A percentile compares a stretch with the other conserved stretches of the same genome.
phyloP scores from a whole-genome alignment of 108 stramenopile genomes.

The Thalassiosira profunda region DNA sequence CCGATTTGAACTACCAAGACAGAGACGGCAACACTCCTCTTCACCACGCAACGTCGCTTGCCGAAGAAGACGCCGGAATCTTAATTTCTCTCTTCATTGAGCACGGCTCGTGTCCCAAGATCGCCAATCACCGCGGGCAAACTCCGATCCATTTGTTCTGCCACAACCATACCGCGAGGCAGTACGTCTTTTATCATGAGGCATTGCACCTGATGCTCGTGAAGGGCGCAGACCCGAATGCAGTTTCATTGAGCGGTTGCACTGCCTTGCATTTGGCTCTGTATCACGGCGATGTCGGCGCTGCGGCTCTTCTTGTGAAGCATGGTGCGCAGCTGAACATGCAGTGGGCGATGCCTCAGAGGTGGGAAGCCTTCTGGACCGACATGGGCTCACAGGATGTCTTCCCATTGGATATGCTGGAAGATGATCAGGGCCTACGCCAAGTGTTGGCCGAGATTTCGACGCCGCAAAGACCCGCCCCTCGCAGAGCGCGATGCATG shows the following conservation, averaged over 20 bases:
- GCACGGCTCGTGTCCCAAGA: slow-evolving; percentile 72
- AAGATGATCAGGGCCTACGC: slow-evolving; percentile 60
- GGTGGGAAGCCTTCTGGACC: slow-evolving; percentile 84
- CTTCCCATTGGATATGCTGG: slow-evolving; percentile 80
- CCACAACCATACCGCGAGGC: slow-evolving; percentile 73
- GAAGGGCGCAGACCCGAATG: slow-evolving; percentile 79
- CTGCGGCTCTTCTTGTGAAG: slow-evolving; percentile 71
- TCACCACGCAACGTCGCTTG: slow-evolving; percentile 82
- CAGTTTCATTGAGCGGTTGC: slow-evolving; percentile 77
- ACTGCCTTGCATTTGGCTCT: slow-evolving; percentile 84
- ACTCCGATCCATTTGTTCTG: slow-evolving; percentile 84
- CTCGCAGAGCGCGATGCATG: slow-evolving; percentile 79
- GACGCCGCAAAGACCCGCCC: slow-evolving; percentile 56
- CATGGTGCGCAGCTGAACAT: slow-evolving; percentile 75
- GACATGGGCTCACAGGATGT: slow-evolving; percentile 72
- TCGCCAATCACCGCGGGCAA: slow-evolving; percentile 79
- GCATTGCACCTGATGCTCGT: slow-evolving; percentile 69
- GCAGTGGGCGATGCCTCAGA: slow-evolving; percentile 81
- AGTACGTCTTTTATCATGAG: slow-evolving; percentile 66
- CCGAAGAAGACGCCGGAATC: slow-evolving; percentile 65
- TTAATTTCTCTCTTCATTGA: slow-evolving; percentile 73
- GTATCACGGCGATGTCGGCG: slow-evolving; percentile 76
- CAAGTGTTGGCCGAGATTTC: slow-evolving; percentile 72
- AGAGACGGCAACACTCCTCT: slow-evolving; percentile 87
- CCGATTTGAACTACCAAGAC: slow-evolving; percentile 87